Conservation (phyloP, 2,329 filamentous ascomycete species). For the Paraphoma sp. region DNA sequence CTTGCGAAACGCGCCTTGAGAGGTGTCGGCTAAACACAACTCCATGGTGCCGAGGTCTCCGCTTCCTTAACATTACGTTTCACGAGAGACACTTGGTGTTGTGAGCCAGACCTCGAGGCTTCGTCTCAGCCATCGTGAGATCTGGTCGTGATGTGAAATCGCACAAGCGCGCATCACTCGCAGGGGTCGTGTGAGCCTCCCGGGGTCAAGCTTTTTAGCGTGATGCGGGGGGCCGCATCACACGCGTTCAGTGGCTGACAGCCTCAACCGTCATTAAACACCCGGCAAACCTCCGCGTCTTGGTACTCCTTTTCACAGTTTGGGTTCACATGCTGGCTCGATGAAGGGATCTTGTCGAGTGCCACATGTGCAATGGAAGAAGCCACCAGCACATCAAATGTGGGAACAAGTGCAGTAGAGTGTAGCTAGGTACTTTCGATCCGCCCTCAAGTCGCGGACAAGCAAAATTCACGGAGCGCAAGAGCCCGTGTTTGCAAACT, state of each 20-base stretch:
- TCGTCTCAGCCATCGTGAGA: slow-evolving; percentile 3
- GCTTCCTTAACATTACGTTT: background rate
- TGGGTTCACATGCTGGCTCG: no score
- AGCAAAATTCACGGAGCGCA: no score
- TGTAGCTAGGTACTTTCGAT: no score
- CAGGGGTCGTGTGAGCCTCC: slow-evolving; percentile 15
- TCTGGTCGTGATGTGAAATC: slow-evolving; percentile 17
- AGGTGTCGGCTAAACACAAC: background rate
- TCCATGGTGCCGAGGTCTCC: slow-evolving; percentile 1
- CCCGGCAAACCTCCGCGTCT: no score
- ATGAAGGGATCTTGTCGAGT: no score
- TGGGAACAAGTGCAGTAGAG: no score
- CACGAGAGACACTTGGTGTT: slow-evolving; percentile 7
- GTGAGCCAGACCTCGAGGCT: background rate
- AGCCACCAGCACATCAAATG: no score
- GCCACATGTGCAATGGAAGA: no score
- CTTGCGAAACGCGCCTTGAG: background rate
- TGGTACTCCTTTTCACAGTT: no score
- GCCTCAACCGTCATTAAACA: background rate
- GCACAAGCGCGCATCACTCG: slow-evolving; percentile 16
- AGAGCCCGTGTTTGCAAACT: no score
- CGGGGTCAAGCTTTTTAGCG: slow-evolving; percentile 15
- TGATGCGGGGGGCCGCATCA: slow-evolving; percentile 8
- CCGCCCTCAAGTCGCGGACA: no score
- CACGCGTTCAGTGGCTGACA: slow-evolving; percentile 10